Evolutionary conservation across 1,284 basidiomycete species (phyloP), one percentile per base, ranked within the genome.

Genomic region (Xerocomus minutiporus): DNA sequence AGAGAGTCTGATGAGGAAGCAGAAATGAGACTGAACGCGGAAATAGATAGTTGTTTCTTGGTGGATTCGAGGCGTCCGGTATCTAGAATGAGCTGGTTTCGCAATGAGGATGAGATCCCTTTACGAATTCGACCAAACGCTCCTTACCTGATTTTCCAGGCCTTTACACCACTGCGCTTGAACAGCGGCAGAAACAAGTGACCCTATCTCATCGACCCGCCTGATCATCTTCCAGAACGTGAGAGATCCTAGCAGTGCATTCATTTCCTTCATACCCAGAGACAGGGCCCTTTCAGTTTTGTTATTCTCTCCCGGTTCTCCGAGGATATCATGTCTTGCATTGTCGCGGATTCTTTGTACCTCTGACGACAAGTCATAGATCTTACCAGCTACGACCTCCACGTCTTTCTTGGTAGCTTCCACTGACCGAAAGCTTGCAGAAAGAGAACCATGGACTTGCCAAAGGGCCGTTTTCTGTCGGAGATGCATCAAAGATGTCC

Each of bases 161-260:
- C 80, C 80, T 55, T 70, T 73, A 53, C 83, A 87, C 82, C 88
- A 91, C 2, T 74, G 67, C 39, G 71, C 70, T 39, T 78, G 72
- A 8, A 89, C 67, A 36, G 82, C 79, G 12, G 73, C 60, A 1
- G 71, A 73, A 8, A 93, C 68, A 29, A 83, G 75, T 34, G 72
- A 68, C 8, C 77, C 81, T 17, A 91, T 78, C 55, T 91, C 90
- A 63, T 93, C 91, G 1, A 88, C 81, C 8, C 79, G 71, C 75
- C 78, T 80, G 7, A 86, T 61, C 61, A 86, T 76, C 55, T 75
- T 80, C 78, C 84, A 84, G 82, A 86, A 90, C 8, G 77, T 80
- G 57, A 91, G 67, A 5, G 70, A 69, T 47, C 76, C 71, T 65
- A 91, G 74, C 1, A 82, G 73, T 3, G 64, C 52, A 56, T 74